Percentiles rank a stretch among this genome's conserved stretches.
Evolutionary conservation across 192 early-diverging fungal genomes (phyloP).

Genomic region (Podila epigama): DNA sequence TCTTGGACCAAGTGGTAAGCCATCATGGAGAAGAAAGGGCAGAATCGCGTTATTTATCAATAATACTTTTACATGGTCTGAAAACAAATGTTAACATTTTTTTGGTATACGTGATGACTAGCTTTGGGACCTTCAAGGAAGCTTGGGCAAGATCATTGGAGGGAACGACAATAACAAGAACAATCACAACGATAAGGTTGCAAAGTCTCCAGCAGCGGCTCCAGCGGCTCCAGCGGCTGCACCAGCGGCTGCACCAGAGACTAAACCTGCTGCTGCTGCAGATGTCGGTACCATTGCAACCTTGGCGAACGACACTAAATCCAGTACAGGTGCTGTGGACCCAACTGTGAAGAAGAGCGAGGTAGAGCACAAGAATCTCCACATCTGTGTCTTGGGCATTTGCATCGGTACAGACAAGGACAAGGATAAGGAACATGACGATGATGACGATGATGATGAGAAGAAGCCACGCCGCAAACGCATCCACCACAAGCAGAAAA

Average conservation of each 20-base stretch:
- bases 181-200: no score
- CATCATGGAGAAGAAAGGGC: no score
- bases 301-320: no score
- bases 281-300: no score
- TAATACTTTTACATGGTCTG: no score
- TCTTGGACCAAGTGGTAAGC: constrained; percentile 4
- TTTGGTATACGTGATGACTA: not conserved
- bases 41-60: no score
- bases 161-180: no score
- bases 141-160: not conserved
- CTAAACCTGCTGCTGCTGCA: no score
- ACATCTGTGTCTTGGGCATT: not conserved
- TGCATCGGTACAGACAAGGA: not conserved
- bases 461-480: not conserved
- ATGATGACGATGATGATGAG: not conserved
- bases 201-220: not conserved
- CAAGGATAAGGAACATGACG: not conserved
- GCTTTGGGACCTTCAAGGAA: not conserved
- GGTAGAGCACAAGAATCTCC: not conserved
- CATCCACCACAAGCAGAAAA: not conserved
- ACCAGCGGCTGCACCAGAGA: not conserved
- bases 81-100: not conserved
- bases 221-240: not conserved
- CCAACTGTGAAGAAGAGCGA: not conserved
- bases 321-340: no score